Evolutionary conservation across 2,329 filamentous ascomycete species (phyloP).

Genomic region (Talaromyces sp.): DNA sequence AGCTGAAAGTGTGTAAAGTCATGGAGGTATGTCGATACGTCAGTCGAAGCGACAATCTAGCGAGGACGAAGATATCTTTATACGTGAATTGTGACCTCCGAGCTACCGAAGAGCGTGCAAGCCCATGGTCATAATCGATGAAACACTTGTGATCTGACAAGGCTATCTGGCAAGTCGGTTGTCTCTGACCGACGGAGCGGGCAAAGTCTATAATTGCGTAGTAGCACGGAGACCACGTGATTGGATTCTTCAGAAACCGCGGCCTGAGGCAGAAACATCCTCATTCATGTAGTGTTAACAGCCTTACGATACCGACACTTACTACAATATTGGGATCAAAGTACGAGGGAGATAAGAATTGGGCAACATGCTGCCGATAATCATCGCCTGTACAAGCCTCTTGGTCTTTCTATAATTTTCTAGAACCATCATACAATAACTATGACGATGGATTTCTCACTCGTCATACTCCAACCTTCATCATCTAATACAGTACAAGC

Average conservation of each 20-base stretch:
- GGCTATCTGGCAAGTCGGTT: not conserved
- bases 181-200: not conserved
- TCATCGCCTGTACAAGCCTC: not conserved
- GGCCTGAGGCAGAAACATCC: conserved; percentile 10
- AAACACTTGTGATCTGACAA: not conserved
- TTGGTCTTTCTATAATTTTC: not conserved
- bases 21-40: not conserved
- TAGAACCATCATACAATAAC: not conserved
- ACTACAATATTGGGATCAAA: not conserved
- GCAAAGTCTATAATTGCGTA: not conserved
- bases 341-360: not conserved
- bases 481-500: not conserved
- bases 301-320: too few relatives aligned
- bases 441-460: not conserved
- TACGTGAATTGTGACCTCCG: not conserved
- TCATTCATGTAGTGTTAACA: too few relatives aligned
- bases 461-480: not conserved
- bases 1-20: not conserved
- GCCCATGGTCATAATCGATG: not conserved
- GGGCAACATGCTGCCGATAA: not conserved
- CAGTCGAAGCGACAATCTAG: not conserved
- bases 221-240: conserved; percentile 1
- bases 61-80: not conserved
- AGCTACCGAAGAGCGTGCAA: not conserved
- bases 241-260: not conserved